Evolutionary conservation across 2,329 filamentous ascomycete genomes (phyloP).

Genomic region (Aspergillus cejpii): DNA sequence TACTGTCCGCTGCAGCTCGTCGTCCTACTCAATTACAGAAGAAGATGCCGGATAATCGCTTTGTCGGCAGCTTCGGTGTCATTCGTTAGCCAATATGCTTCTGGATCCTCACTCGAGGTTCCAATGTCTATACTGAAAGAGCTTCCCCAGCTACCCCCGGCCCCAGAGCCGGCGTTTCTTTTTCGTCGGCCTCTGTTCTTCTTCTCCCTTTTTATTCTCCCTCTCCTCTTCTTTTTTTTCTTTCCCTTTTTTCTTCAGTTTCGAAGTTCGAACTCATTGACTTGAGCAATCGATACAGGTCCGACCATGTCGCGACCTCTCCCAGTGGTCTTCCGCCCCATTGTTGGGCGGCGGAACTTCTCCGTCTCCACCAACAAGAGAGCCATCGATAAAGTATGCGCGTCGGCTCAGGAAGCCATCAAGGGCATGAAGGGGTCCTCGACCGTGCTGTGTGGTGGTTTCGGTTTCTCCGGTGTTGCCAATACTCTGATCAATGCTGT

Average conservation of each 20-base stretch:
- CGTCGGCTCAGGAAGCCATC: slow-evolving; percentile 63
- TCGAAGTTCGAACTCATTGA: not conserved
- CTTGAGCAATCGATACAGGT: slow-evolving; percentile 10
- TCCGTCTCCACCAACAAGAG: slow-evolving; percentile 56
- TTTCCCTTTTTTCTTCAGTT: slow-evolving; percentile 3
- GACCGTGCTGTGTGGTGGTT: slow-evolving; percentile 67
- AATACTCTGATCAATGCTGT: slow-evolving; percentile 55
- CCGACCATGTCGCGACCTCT: slow-evolving; percentile 26
- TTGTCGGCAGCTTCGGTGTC: slow-evolving; percentile 20
- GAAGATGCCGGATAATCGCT: slow-evolving; percentile 21
- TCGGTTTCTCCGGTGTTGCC: slow-evolving; percentile 62
- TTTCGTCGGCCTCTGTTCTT: slow-evolving; percentile 11
- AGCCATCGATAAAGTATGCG: slow-evolving; percentile 68
- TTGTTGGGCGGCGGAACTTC: slow-evolving; percentile 50
- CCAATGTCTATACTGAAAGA: not conserved
- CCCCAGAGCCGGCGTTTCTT: slow-evolving; percentile 10
- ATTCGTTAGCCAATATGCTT: slow-evolving; percentile 19
- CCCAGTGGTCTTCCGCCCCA: slow-evolving; percentile 28
- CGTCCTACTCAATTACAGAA: no score
- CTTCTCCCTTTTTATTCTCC: slow-evolving; percentile 8
- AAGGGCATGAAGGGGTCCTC: slow-evolving; percentile 65
- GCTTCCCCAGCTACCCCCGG: slow-evolving; percentile 4
- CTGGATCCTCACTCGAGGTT: not conserved
- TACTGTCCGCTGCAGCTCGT: slow-evolving; percentile 10
- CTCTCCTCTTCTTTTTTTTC: slow-evolving; percentile 3